Percentiles rank a stretch among this genome's conserved stretches.
These are phyloP conservation scores for Cocos nucifera DNA, from an alignment of 176 grass and related monocot species.

Conservation along the genomic window DNA sequence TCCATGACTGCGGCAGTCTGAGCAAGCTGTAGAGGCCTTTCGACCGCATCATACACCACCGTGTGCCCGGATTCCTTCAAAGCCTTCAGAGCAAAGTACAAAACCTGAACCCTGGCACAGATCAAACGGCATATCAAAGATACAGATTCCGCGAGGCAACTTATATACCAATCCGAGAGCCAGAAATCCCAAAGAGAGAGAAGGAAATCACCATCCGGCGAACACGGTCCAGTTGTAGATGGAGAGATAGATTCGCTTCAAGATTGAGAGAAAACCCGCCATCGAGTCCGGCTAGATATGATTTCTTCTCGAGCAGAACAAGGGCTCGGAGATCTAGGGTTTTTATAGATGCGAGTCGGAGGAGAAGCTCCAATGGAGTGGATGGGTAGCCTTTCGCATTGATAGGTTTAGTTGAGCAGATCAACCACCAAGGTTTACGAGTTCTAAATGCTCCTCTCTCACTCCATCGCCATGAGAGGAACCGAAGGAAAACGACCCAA, in stretches of 20 bases:
- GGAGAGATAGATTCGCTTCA: slow-evolving; percentile 45
- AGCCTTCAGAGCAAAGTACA: slow-evolving; percentile 31
- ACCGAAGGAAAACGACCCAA: too few relatives aligned
- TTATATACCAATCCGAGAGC: too few relatives aligned
- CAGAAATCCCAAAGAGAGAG: not conserved
- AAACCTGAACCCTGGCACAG: slow-evolving; percentile 44
- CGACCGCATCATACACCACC: slow-evolving; percentile 42
- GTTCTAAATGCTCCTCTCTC: too few relatives aligned
- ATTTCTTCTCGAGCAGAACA: too few relatives aligned
- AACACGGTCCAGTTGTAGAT: slow-evolving; percentile 54
- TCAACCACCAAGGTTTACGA: too few relatives aligned
- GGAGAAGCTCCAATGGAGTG: too few relatives aligned
- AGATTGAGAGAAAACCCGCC: slow-evolving; percentile 25
- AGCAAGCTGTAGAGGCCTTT: slow-evolving; percentile 54
- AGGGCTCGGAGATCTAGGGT: too few relatives aligned
- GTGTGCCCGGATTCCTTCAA: slow-evolving; percentile 25
- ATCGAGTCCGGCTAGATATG: not conserved
- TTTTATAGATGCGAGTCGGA: too few relatives aligned
- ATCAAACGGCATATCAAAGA: not conserved
- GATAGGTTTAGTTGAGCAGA: too few relatives aligned
- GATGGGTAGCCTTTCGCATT: too few relatives aligned
- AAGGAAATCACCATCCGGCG: slow-evolving; percentile 31
- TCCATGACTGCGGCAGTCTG: slow-evolving; percentile 55
- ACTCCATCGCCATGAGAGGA: too few relatives aligned
- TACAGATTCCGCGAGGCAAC: too few relatives aligned